These are phyloP conservation scores for Penicillium parvum DNA, from an alignment of 495 filamentous ascomycete genomes.

Conservation along the genomic window DNA sequence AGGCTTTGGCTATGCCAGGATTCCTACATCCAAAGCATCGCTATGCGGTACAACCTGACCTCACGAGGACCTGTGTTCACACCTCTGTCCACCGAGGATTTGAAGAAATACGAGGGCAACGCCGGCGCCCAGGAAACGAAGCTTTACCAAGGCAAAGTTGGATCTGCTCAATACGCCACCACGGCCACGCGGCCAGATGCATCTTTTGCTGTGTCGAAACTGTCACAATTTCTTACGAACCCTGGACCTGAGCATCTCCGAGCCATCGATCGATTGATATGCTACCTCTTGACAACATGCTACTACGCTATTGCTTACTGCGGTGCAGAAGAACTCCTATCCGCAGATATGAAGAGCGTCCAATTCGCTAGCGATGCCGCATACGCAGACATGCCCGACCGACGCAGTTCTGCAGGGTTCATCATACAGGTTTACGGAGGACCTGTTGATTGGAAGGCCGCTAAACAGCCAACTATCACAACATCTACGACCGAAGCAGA, in stretches of 20 bases:
- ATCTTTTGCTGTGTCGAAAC: slow-evolving; percentile 1
- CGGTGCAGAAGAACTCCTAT: too few species aligned
- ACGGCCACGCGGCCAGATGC: slow-evolving; percentile 19
- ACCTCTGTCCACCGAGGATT: too few species aligned
- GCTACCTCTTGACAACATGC: slow-evolving; percentile 12
- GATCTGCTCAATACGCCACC: slow-evolving; percentile 20
- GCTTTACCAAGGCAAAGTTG: slow-evolving; percentile 22
- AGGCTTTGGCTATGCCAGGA: slow-evolving; percentile 16
- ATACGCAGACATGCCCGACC: slow-evolving; percentile 17
- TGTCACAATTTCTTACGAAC: slow-evolving; percentile 20
- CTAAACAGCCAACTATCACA: too few species aligned
- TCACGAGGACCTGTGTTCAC: too few species aligned
- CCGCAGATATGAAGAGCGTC: background rate
- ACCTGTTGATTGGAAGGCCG: too few species aligned
- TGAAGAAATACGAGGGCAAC: background rate
- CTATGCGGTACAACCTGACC: too few species aligned
- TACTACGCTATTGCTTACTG: too few species aligned
- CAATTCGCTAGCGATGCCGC: slow-evolving; percentile 12
- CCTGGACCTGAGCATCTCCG: slow-evolving; percentile 9
- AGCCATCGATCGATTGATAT: slow-evolving; percentile 8
- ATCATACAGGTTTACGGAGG: too few species aligned
- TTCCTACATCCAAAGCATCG: too few species aligned
- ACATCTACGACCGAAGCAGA: too few species aligned
- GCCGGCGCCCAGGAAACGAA: slow-evolving; percentile 3
- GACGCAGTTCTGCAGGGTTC: too few species aligned